Base-by-base conservation (phyloP, 768 basidiomycete species). In the Tubosaeta brunneosetosa region DNA sequence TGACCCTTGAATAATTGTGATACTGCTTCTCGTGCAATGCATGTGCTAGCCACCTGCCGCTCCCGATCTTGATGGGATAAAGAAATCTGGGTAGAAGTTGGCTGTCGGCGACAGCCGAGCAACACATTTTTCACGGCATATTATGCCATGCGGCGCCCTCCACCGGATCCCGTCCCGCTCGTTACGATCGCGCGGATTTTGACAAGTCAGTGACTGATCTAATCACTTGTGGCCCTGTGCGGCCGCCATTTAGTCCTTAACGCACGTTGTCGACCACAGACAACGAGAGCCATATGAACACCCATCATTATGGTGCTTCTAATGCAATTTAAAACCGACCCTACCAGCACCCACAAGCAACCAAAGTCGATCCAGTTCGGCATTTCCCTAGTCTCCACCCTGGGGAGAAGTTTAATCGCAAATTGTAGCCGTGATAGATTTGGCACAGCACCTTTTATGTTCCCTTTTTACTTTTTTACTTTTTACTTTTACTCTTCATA, bases 141-240 rank as follows among this genome's bases (percentile, higher is more conserved):
- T 50, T 61, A 44, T 55, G 51, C 65, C 63, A 65, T 61, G 65
- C 63, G 63, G 61, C 33, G 34, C 44, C 53, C 44, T 55, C 56
- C 66, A 64, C 60, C 66, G 64, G 66, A 53, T 55, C 62, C 58
- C 65, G 66, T 67, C 46, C 62, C 66, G 62, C 53, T 52, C 45
- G 51, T 52, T 52, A 51, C 50, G 53, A 64, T 64, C 59, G 58
- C 52, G 64, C 64, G 64, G 66, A 59, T 47, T 50, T 22, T 61
- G 50, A 36, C 49, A 38, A 49, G 26, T 49, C 48, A 54, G 52
- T 40, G 52, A 58, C 50, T 55, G 63, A 61, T 67, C 61, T 51
- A 64, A 63, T 62, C 66, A 53, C 41, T 45, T 25, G 36, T 53
- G 17, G 29, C 44, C 51, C 55, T 57, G 47, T 49, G 40, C 57